Percentiles rank a stretch among this genome's conserved stretches.
Evolutionary conservation across 2,329 filamentous ascomycete genomes (phyloP).

Genomic region (Fonsecaea erecta): DNA sequence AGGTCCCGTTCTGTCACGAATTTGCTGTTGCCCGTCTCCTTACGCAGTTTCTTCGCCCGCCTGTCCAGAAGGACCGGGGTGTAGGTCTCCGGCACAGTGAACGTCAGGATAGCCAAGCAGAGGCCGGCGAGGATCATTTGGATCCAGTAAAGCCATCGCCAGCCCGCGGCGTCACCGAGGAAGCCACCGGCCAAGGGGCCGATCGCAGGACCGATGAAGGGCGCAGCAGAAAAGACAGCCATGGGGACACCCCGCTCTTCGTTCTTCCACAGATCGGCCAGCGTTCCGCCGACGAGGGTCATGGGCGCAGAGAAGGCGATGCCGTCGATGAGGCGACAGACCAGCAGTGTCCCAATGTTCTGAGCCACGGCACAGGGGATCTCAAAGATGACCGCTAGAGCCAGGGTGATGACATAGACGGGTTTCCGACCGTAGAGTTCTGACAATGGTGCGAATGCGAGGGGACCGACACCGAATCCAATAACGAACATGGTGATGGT

Average conservation of each 20-base stretch:
- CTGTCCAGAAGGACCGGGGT: conserved; percentile 74
- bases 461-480: conserved; percentile 79
- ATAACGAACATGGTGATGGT: conserved; percentile 78
- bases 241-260: conserved; percentile 86
- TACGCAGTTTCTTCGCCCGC: conserved; percentile 73
- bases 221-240: conserved; percentile 82
- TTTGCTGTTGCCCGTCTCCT: conserved; percentile 66
- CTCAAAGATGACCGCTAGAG: conserved; percentile 75
- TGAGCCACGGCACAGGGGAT: conserved; percentile 78
- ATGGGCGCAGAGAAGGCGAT: conserved; percentile 85
- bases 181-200: conserved; percentile 79
- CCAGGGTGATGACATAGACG: conserved; percentile 71
- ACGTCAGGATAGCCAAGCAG: conserved; percentile 76
- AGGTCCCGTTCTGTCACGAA: conserved; percentile 82
- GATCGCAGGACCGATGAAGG: conserved; percentile 79
- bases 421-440: conserved; percentile 74
- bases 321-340: conserved; percentile 77
- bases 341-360: conserved; percentile 76
- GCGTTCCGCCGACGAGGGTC: conserved; percentile 80
- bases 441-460: conserved; percentile 77
- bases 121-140: conserved; percentile 75
- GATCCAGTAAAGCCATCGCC: conserved; percentile 88
- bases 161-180: conserved; percentile 69
- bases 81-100: conserved; percentile 91
- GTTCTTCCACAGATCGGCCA: conserved; percentile 82